Base-by-base conservation (phyloP, 805 yeast genomes). In the Isabelozyma heimii region DNA sequence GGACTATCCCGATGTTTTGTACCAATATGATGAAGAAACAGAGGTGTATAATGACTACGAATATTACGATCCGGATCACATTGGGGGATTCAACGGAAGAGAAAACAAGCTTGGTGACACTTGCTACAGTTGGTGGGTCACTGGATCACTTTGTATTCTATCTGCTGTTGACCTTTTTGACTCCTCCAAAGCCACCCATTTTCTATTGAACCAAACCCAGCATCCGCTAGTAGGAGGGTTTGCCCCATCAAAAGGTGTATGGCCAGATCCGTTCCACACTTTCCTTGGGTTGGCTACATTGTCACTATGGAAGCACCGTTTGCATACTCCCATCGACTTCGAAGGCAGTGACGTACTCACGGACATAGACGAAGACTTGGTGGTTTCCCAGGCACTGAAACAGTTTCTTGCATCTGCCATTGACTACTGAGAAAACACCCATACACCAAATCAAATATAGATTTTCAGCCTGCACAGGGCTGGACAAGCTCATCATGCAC, bases 61-160 rank as follows among this genome's bases (percentile, higher is more conserved):
- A 27, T 63, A 54, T 47, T 67, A 62, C 45, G 84, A 81, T 54
- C 53, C 45, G 0, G 67, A 62, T 2, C 92, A 86, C 59, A 67
- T 67, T 46, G 97, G 97, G 1, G 92, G 92, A 0, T 83, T 88
- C 61, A 89, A 90, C 63, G 97, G 97, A 1, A 73, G 97, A 43
- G 83, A 81, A n/a, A 89, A 89, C 63, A 91, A 91, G 63, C 78
- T 75, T 49, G 87, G 87, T 3, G 97, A 91, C 65, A 86, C 96
- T 0, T 91, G 97, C 69, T 91, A 91, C 60, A 80, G 86, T 6
- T 91, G 90, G 76, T 91, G 97, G 97, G 79, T 82, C 42, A 58
- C 82, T 13, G 91, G 81, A 2, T 72, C 89, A 4, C 67, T 89
- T 52, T 56, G 60, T 1, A 55, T 85, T 12, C 56, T 89, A 20